Percentiles rank a stretch among this genome's conserved stretches.
Conservation (phyloP, 1,139 yeast genomes). For the Nakaseomyces glabratus region DNA sequence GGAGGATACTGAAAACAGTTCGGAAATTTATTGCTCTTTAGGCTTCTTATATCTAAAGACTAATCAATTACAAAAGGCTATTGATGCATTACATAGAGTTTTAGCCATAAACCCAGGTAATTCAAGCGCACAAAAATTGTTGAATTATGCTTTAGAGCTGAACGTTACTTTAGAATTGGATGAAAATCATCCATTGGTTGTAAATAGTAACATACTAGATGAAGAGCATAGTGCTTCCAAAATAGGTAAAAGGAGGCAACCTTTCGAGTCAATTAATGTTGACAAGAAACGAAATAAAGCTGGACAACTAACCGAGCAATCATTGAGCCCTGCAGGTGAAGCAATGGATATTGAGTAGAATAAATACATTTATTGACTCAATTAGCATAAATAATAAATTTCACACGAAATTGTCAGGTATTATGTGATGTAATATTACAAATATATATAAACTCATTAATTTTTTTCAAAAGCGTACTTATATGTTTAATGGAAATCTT, state of each 20-base stretch:
- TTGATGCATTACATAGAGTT: conserved; percentile 71
- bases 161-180: conserved; percentile 35
- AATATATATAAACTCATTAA: too few relatives aligned
- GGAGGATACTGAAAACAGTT: conserved; percentile 59
- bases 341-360: conserved; percentile 16
- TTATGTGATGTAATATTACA: too few relatives aligned
- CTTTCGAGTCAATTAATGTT: conserved; percentile 11
- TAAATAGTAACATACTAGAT: conserved; percentile 22
- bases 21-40: conserved; percentile 72
- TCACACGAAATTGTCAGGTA: too few relatives aligned
- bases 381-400: too few relatives aligned
- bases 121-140: conserved; percentile 72
- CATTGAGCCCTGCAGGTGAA: too few relatives aligned
- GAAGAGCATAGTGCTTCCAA: conserved; percentile 10
- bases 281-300: conserved; percentile 12
- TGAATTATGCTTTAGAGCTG: conserved; percentile 70
- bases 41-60: conserved; percentile 73
- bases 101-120: conserved; percentile 73
- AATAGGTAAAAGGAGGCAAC: conserved; percentile 17
- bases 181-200: conserved; percentile 29
- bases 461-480: too few relatives aligned
- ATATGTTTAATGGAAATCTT: too few relatives aligned
- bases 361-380: too few relatives aligned
- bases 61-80: conserved; percentile 57
- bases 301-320: too few relatives aligned